A percentile compares a stretch with the other conserved stretches of the same genome.
phyloP scores from a whole-genome alignment of 352 stramenopile genomes.

The Phytopythium litorale region DNA sequence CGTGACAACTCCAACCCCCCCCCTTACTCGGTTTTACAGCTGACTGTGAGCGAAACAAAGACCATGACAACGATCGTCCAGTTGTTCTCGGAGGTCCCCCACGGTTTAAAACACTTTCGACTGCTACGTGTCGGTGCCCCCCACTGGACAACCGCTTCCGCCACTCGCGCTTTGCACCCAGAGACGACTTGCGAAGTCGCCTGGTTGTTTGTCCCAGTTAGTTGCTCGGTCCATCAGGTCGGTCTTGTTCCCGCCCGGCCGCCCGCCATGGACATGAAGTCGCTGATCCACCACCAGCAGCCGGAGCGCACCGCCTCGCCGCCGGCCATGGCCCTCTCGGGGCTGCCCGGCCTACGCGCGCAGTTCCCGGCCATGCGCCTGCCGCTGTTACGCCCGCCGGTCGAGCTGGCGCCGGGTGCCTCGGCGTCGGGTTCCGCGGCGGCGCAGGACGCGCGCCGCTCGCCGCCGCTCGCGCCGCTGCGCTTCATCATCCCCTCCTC shows the following conservation, averaged over 20 bases:
- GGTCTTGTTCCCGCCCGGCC: not conserved
- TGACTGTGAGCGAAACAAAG: not conserved
- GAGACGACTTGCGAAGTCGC: not conserved
- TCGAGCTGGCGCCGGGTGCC: slow-evolving; percentile 1
- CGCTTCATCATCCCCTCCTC: slow-evolving; percentile 77
- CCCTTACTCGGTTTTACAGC: not conserved
- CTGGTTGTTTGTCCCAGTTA: not conserved
- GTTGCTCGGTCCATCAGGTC: too few species aligned
- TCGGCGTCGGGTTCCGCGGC: not conserved
- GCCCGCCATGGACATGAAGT: slow-evolving; percentile 64
- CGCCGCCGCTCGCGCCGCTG: slow-evolving; percentile 60
- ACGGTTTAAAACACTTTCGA: slow-evolving; percentile 3
- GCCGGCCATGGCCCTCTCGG: slow-evolving; percentile 12
- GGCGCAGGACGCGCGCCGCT: slow-evolving; percentile 9
- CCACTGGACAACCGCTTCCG: not conserved
- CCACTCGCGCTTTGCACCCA: not conserved
- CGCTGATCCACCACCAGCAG: slow-evolving; percentile 49
- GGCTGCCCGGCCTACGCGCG: slow-evolving; percentile 31
- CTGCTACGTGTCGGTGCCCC: slow-evolving; percentile 1
- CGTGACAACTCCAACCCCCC: too few species aligned
- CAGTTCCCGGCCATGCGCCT: slow-evolving; percentile 52
- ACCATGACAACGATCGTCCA: not conserved
- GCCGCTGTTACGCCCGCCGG: slow-evolving; percentile 21
- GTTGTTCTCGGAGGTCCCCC: not conserved
- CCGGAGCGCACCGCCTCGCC: slow-evolving; percentile 16